These are phyloP conservation scores for Penicillium hesseltinei DNA, from an alignment of 2,329 filamentous ascomycete species.

Conservation along the genomic window DNA sequence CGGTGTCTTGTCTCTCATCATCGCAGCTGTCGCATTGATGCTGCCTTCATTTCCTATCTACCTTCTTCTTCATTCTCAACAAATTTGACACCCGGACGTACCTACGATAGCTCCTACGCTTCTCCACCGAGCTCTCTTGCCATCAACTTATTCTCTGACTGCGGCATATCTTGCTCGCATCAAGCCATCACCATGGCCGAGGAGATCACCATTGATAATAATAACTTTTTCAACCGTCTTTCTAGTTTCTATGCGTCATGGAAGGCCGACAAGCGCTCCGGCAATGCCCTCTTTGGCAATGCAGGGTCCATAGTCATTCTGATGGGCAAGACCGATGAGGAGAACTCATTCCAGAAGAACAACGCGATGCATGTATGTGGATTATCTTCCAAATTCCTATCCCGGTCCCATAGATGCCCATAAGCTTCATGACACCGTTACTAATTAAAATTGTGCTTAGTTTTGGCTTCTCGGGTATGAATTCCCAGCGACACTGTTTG, in stretches of 20 bases:
- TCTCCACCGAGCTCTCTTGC: neutral
- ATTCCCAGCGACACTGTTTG: slow-evolving; percentile 91
- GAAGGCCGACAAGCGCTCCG: slow-evolving; percentile 92
- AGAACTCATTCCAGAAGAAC: slow-evolving; percentile 86
- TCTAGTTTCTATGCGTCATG: slow-evolving; percentile 83
- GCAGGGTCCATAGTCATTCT: slow-evolving; percentile 82
- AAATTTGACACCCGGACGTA: neutral
- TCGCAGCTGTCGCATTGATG: neutral
- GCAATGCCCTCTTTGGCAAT: slow-evolving; percentile 80
- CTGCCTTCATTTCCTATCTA: slow-evolving; percentile 1
- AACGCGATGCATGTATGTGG: slow-evolving; percentile 86
- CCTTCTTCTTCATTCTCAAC: slow-evolving; percentile 1
- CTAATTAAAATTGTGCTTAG: slow-evolving; percentile 49
- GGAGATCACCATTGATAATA: slow-evolving; percentile 94
- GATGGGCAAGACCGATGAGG: slow-evolving; percentile 93
- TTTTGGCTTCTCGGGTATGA: slow-evolving; percentile 99
- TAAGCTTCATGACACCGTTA: neutral
- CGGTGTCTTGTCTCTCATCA: neutral
- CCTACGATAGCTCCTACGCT: neutral
- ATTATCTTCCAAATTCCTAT: slow-evolving; percentile 3
- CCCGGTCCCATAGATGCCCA: neutral
- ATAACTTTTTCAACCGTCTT: slow-evolving; percentile 89
- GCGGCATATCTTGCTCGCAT: slow-evolving; percentile 18
- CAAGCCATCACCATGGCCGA: slow-evolving; percentile 55
- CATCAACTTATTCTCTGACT: slow-evolving; percentile 8